Percentiles rank a stretch among this genome's conserved stretches.
These are phyloP conservation scores for Sugiyamaella sp. DNA, from an alignment of 1,139 yeast species.

Conservation along the genomic window DNA sequence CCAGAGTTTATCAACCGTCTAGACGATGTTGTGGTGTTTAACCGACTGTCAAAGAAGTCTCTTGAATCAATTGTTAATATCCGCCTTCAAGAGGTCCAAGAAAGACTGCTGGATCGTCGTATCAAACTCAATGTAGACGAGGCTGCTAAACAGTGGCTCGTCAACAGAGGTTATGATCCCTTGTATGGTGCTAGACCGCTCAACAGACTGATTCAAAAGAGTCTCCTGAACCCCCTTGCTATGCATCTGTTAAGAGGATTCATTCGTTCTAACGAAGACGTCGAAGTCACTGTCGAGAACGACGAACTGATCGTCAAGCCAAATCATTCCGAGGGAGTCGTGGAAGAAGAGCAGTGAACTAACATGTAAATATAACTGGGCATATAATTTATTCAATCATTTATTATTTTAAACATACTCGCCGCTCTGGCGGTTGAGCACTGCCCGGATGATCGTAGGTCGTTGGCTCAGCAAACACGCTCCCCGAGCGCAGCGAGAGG, in stretches of 20 bases:
- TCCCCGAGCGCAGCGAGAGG: neutral
- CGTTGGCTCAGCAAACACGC: neutral
- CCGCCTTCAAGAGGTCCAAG: constrained; percentile 76
- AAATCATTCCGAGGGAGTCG: constrained; percentile 48
- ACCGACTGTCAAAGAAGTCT: constrained; percentile 76
- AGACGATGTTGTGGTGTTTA: constrained; percentile 88
- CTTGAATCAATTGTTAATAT: constrained; percentile 80
- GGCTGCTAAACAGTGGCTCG: constrained; percentile 71
- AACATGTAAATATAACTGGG: neutral
- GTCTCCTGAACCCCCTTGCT: constrained; percentile 84
- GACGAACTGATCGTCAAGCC: constrained; percentile 49
- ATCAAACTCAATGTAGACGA: constrained; percentile 61
- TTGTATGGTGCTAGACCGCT: constrained; percentile 95
- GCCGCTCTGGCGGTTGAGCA: no score
- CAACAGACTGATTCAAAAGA: constrained; percentile 83
- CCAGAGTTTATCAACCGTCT: constrained; percentile 95
- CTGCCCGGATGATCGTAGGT: no score
- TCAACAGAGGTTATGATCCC: constrained; percentile 86
- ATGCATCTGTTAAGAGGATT: constrained; percentile 76
- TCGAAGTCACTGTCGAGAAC: constrained; percentile 48
- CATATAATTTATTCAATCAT: neutral
- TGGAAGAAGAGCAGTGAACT: constrained; percentile 18
- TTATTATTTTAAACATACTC: constrained; percentile 1
- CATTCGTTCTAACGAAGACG: constrained; percentile 69
- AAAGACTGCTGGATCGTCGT: constrained; percentile 76